Percentiles rank a stretch among this genome's conserved stretches.
Conservation (phyloP, 306 rosid genomes). For the Castanea crenata region DNA sequence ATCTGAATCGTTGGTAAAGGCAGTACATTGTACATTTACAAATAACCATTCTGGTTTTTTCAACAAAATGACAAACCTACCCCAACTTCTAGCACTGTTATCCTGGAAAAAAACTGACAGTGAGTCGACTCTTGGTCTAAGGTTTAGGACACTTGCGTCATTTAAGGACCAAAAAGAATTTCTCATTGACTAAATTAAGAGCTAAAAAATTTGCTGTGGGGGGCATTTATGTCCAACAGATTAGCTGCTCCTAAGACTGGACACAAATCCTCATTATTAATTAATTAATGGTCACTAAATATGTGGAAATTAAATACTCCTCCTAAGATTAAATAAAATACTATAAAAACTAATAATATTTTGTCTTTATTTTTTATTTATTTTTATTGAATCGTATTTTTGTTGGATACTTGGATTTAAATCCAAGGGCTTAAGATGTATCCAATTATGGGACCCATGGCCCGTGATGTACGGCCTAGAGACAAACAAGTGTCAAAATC, state of each 20-base stretch:
- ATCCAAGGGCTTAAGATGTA: no score
- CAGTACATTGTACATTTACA: background rate
- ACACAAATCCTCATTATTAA: background rate
- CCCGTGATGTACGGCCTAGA: background rate
- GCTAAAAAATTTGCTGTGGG: background rate
- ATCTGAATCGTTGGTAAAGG: background rate
- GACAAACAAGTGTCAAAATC: slow-evolving; percentile 28
- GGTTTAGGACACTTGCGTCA: slow-evolving; percentile 24
- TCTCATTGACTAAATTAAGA: background rate
- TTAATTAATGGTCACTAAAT: no score
- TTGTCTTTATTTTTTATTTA: no score
- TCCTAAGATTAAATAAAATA: no score
- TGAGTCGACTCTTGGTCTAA: background rate
- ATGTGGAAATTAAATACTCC: no score
- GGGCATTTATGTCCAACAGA: background rate
- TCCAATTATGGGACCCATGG: no score
- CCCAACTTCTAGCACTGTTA: slow-evolving; percentile 12
- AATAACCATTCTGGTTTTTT: background rate
- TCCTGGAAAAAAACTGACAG: background rate
- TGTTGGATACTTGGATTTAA: no score
- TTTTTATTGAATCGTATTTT: background rate
- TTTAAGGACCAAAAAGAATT: background rate
- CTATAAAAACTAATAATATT: background rate
- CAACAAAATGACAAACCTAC: slow-evolving; percentile 33
- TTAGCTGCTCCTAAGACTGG: background rate